These are phyloP conservation scores for Cucurbita moschata DNA, from an alignment of 306 rosid genomes.

Conservation along the genomic window DNA sequence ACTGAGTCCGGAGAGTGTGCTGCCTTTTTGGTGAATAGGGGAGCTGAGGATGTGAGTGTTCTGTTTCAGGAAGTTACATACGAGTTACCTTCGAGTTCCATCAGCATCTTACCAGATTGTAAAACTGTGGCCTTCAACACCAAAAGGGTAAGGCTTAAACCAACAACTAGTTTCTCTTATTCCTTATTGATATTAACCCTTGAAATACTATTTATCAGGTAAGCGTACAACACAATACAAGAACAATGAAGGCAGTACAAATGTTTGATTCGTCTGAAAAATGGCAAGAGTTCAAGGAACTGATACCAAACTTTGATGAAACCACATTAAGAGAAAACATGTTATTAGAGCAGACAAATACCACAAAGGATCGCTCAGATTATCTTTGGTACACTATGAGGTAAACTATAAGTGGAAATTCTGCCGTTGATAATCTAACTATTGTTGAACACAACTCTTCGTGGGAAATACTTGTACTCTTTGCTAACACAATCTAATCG, in stretches of 20 bases:
- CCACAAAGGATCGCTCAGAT: constrained; percentile 23
- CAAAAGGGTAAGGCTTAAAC: constrained; percentile 13
- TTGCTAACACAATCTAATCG: no score
- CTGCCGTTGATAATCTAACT: no score
- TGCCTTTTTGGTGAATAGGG: constrained; percentile 31
- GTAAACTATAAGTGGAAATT: background rate
- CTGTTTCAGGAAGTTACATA: constrained; percentile 10
- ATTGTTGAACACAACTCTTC: no score
- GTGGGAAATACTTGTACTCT: no score
- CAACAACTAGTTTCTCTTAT: no score
- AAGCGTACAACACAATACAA: constrained; percentile 13
- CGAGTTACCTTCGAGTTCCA: constrained; percentile 15
- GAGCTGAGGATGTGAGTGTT: constrained; percentile 9
- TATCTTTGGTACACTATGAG: constrained; percentile 40
- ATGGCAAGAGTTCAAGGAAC: constrained; percentile 26
- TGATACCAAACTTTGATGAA: constrained; percentile 13
- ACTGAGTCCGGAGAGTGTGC: constrained; percentile 22
- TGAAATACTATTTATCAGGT: constrained; percentile 11
- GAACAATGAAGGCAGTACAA: constrained; percentile 15
- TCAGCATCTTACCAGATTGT: constrained; percentile 35
- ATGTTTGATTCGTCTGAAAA: constrained; percentile 6
- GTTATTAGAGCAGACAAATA: constrained; percentile 19
- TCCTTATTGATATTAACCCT: background rate
- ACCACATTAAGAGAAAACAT: constrained; percentile 3
- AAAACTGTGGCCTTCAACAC: constrained; percentile 22